phyloP scores from a whole-genome alignment of 139 green algal species.

The Picochlorum costavermella region DNA sequence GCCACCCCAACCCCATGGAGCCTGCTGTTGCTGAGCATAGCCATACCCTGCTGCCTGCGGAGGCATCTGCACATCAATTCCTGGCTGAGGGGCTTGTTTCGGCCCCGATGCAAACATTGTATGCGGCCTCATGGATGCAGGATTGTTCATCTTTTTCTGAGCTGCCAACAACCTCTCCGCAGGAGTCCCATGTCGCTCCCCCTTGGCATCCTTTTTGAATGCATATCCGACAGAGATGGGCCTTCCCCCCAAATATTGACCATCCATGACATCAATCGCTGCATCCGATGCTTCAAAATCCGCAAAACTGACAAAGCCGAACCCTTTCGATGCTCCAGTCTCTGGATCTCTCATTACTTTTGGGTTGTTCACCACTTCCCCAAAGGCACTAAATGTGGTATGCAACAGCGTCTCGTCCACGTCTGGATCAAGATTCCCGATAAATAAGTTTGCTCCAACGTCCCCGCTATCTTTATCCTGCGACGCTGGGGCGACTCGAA shows the following conservation, averaged over 20 bases:
- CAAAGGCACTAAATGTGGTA: conserved; percentile 97
- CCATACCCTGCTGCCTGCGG: conserved; percentile 1
- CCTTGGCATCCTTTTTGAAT: conserved; percentile 96
- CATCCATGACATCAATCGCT: conserved; percentile 95
- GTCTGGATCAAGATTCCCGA: conserved; percentile 92
- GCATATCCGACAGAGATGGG: conserved; percentile 87
- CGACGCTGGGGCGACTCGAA: conserved; percentile 89
- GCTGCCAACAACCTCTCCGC: conserved; percentile 88
- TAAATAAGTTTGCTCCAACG: conserved; percentile 96
- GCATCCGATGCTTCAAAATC: conserved; percentile 86
- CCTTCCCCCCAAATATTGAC: conserved; percentile 88
- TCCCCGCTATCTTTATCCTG: conserved; percentile 74
- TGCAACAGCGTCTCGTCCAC: conserved; percentile 99
- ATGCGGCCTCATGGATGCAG: conserved; percentile 55
- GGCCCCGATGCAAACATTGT: conserved; percentile 74
- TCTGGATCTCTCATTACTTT: conserved; percentile 98
- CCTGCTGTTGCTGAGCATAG: neutral
- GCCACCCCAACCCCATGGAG: conserved; percentile 2
- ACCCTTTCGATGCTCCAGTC: conserved; percentile 74
- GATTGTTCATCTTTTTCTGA: conserved; percentile 47
- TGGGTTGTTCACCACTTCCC: conserved; percentile 81
- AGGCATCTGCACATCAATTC: conserved; percentile 6
- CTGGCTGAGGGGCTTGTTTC: conserved; percentile 17
- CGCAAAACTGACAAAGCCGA: conserved; percentile 94
- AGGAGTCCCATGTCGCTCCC: conserved; percentile 91